Conservation (phyloP, 257 asterid species). For the Scutellaria barbata region DNA sequence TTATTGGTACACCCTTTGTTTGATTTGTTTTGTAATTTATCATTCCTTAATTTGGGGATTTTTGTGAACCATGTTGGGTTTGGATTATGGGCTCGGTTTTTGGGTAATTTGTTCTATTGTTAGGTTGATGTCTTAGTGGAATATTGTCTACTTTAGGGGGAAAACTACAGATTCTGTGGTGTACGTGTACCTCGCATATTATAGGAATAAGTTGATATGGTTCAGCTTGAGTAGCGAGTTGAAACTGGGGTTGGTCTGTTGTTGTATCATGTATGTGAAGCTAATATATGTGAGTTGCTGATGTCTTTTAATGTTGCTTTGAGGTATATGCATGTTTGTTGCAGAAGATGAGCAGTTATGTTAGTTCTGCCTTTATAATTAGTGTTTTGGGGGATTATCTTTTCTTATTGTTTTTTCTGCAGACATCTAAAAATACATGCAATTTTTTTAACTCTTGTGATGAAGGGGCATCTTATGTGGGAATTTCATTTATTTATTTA, state of each 20-base stretch:
- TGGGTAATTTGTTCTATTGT: background rate
- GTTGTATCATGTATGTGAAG: background rate
- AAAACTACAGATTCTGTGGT: background rate
- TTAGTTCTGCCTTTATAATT: background rate
- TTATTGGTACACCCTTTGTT: background rate
- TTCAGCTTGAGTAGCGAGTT: background rate
- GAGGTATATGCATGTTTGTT: conserved; percentile 13
- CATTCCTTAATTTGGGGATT: background rate
- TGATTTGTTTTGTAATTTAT: background rate
- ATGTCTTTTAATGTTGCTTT: background rate
- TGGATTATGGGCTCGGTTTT: background rate
- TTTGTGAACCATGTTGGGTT: background rate
- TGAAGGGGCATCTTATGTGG: conserved; percentile 9
- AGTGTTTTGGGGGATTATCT: background rate
- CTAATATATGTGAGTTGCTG: background rate
- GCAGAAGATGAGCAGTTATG: background rate
- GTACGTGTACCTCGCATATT: too few species aligned
- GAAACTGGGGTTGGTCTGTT: background rate
- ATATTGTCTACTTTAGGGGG: background rate
- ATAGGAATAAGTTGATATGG: background rate
- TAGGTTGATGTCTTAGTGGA: background rate
- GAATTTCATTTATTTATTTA: background rate
- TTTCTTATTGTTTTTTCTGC: background rate
- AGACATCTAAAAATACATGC: background rate
- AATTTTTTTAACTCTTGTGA: background rate